Percentiles rank a stretch among this genome's conserved stretches.
Evolutionary conservation across 306 rosid species (phyloP).

Genomic region (Acacia crassicarpa): DNA sequence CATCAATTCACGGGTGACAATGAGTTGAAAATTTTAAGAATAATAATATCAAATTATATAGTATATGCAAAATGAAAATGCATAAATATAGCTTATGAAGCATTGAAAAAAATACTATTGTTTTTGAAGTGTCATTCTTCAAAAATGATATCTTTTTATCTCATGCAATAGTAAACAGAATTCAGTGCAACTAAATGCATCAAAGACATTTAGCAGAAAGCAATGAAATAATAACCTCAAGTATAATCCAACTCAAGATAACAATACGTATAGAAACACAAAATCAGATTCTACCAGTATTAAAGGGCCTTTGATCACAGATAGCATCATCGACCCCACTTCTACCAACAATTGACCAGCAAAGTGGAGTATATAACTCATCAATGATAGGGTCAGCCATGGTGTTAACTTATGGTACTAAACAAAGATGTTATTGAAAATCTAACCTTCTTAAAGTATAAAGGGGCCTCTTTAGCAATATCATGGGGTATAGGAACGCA

Average conservation of each 20-base stretch:
- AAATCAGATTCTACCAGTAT: background rate
- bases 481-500: conserved; percentile 81
- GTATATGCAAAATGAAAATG: background rate
- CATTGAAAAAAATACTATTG: background rate
- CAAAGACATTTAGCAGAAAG: background rate
- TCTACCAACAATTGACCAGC: background rate
- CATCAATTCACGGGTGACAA: background rate
- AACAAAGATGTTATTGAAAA: background rate
- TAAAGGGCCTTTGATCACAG: background rate
- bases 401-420: background rate
- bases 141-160: too few relatives aligned
- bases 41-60: background rate
- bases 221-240: conserved; percentile 9
- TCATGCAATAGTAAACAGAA: background rate
- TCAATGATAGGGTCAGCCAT: background rate
- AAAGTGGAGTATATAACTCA: background rate
- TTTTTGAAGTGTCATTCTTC: background rate
- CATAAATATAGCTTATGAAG: background rate
- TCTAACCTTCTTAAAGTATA: conserved; percentile 77
- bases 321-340: background rate
- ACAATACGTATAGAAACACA: background rate
- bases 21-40: conserved; percentile 9
- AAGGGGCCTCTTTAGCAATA: conserved; percentile 80
- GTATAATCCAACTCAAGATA: background rate
- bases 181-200: background rate